Percentiles rank a stretch among this genome's conserved stretches.
These are phyloP conservation scores for Crepidotus variabilis DNA, from an alignment of 768 basidiomycete genomes.

Conservation along the genomic window DNA sequence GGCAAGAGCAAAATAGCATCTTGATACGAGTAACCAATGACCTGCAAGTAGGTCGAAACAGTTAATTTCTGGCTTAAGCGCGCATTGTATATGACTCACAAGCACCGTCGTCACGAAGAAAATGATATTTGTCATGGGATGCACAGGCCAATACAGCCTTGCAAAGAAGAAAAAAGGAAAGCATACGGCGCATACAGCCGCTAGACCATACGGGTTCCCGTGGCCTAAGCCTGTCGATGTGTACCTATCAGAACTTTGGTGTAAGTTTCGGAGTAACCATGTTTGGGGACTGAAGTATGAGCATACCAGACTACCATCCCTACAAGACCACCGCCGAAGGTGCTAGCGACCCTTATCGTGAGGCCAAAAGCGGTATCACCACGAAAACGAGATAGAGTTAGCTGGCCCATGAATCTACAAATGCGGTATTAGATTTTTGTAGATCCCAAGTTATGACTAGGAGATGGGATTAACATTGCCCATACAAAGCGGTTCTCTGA, in stretches of 20 bases:
- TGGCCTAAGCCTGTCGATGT: slow-evolving; percentile 57
- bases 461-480: slow-evolving; percentile 49
- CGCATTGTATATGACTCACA: slow-evolving; percentile 32
- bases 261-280: not conserved
- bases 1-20: slow-evolving; percentile 46
- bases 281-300: not conserved
- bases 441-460: not conserved
- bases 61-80: not conserved
- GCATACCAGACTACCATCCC: slow-evolving; percentile 68
- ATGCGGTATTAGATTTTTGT: not conserved
- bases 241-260: slow-evolving; percentile 44
- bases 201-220: slow-evolving; percentile 70
- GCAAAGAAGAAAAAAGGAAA: slow-evolving; percentile 72
- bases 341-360: slow-evolving; percentile 55
- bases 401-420: slow-evolving; percentile 68
- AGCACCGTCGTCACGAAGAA: slow-evolving; percentile 60
- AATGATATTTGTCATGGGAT: slow-evolving; percentile 69
- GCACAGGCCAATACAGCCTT: slow-evolving; percentile 70
- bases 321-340: slow-evolving; percentile 59
- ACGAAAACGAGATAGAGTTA: slow-evolving; percentile 66
- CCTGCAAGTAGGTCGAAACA: slow-evolving; percentile 29
- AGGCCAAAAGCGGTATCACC: slow-evolving; percentile 74
- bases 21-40: slow-evolving; percentile 73
- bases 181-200: slow-evolving; percentile 60
- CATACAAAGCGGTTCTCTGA: slow-evolving; percentile 64